Evolutionary conservation across 352 stramenopile genomes (phyloP), one percentile per base, ranked within the genome.

Genomic region (Phytophthora uliginosa): DNA sequence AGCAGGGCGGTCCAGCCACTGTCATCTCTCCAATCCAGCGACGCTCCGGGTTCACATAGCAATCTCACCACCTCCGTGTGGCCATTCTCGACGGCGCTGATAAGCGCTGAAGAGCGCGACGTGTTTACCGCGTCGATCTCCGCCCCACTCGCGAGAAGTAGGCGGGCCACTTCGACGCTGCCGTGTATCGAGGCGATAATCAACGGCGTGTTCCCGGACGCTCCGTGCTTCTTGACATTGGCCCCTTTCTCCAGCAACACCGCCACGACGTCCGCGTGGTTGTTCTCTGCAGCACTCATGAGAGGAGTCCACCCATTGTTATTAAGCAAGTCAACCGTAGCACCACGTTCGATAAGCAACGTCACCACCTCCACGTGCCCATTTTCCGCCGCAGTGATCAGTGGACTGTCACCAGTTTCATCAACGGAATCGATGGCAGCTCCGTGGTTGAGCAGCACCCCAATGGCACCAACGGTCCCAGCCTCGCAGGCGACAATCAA

Each of bases 321-420:
- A n/a, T 56, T 56, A 2, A 38, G 7, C 18, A 58, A 26, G 4
- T 64, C 66, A 7, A 50, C 31, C 4, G 31, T 40, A 31, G 64
- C 64, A 5, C 64, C 64, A 4, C 20, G 36, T 60, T 72, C 59
- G 10, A 63, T 9, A 2, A 73, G 51, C 12, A 73, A 26, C 9
- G 52, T 36, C 4, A 55, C 63, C 8, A 64, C 42, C 1, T 63
- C n/a, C 5, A 36, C 33, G 33, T 48, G 47, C 0, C 62, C 62
- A 18, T 67, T 42, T 4, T 57, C 47, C n/a, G 66, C 58, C 24
- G 58, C 59, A 52, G 42, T 53, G n/a, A 68, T 73, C 10, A 73
- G 22, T 15, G 66, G 28, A 36, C 24, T 73, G 31, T 50, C 22
- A 1, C 59, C 59, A 10, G 56, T 33, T 10, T 51, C 13, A 48